Evolutionary conservation across 192 early-diverging fungal species (phyloP).

Genomic region (Paraglomus brasilianum): DNA sequence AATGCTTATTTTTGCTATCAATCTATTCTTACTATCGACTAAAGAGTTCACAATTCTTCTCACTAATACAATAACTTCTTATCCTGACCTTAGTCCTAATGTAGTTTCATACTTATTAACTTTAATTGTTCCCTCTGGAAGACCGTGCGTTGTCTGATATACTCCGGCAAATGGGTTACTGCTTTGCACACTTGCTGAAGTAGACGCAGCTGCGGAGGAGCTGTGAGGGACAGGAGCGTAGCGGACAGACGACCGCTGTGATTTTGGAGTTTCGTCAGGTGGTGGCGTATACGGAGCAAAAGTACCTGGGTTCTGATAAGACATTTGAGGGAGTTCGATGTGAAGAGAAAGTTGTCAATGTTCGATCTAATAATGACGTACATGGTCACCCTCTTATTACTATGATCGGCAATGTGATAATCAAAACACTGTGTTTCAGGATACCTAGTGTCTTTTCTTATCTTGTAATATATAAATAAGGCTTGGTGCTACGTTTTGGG

Average conservation of each 20-base stretch:
- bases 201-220: conserved; percentile 20
- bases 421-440: too few relatives aligned
- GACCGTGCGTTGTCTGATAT: conserved; percentile 33
- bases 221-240: conserved; percentile 4
- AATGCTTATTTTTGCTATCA: too few relatives aligned
- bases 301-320: conserved; percentile 31
- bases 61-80: not conserved
- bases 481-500: too few relatives aligned
- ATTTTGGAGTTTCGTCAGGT: conserved; percentile 46
- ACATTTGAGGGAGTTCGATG: too few relatives aligned
- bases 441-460: too few relatives aligned
- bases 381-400: too few relatives aligned
- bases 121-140: conserved; percentile 17
- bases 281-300: conserved; percentile 50
- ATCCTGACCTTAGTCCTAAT: conserved; percentile 23
- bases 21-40: too few relatives aligned
- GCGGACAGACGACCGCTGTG: conserved; percentile 8
- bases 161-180: conserved; percentile 20
- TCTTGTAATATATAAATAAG: too few relatives aligned
- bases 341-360: too few relatives aligned
- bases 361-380: too few relatives aligned
- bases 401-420: too few relatives aligned
- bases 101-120: conserved; percentile 84
- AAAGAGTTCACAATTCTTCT: too few relatives aligned
- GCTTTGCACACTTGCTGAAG: not conserved